Base-by-base conservation (phyloP, 208 protist genomes). In the Leptomonas pyrrhocoris region DNA sequence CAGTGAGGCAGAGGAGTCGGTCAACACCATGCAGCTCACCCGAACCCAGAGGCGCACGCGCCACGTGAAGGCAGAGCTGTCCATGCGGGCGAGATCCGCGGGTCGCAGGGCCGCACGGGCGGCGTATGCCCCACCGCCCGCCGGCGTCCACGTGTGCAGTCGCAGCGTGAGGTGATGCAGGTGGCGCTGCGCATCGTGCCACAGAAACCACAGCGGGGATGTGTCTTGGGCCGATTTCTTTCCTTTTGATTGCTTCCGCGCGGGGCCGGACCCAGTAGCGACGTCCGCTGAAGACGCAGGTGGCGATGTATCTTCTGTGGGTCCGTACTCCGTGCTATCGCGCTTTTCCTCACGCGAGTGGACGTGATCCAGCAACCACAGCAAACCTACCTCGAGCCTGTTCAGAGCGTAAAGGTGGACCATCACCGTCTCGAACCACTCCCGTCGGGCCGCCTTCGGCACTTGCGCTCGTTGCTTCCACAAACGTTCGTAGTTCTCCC, bases 401-500 rank as follows among this genome's bases (percentile, higher is more conserved):
- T 64, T 25, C 21, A 75, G 28, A 4, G 57, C 58, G 25, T 65
- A 61, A 19, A 83, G 64, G 46, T 84, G 56, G 2, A 66, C 69
- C 60, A 83, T 62, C 18, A 79, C 72, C n/a, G 80, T 79, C 43
- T 89, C 81, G 16, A 81, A 64, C 87, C 87, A 92, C 69, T 92
- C 87, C 25, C 81, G 78, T 8, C 71, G 73, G 4, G 70, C 43
- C 7, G 49, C 51, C 36, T 65, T 45, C 0, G 78, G 79, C 40
- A 79, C 73, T 12, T 18, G 27, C 9, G 40, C 28, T 0, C 72
- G 73, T 15, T 69, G 46, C 30, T 27, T 3, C 81, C 77, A 83
- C 51, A 86, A 50, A 34, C 9, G 5, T 21, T 23, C n/a, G 57
- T 82, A 83, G 25, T 38, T 57, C 2, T 58, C 45, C n/a, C n/a